Evolutionary conservation across 371 early-diverging fungal species (phyloP).

Genomic region (Mortierella sp.): DNA sequence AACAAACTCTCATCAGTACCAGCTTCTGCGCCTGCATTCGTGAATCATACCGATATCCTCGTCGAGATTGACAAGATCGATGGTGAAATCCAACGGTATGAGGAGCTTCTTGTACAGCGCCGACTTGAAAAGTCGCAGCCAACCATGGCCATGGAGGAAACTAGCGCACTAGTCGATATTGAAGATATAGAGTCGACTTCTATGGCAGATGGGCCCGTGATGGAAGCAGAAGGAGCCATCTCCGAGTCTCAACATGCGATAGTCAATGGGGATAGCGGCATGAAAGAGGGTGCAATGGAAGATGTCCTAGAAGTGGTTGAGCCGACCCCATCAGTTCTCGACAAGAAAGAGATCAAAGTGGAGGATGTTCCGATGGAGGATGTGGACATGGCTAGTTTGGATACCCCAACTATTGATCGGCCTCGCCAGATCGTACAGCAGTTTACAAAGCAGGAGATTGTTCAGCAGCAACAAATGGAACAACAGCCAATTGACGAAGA

Average conservation of each 20-base stretch:
- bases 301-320: too few species aligned
- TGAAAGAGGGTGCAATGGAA: neutral
- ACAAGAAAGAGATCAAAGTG: neutral
- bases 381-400: slow-evolving; percentile 19
- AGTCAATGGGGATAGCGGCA: neutral
- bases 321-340: too few species aligned
- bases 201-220: neutral
- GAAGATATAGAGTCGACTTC: slow-evolving; percentile 12
- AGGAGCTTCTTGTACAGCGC: slow-evolving; percentile 21
- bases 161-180: slow-evolving; percentile 10
- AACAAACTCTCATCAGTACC: neutral
- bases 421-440: slow-evolving; percentile 23
- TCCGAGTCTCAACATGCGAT: too few species aligned
- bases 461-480: slow-evolving; percentile 7
- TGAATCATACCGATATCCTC: slow-evolving; percentile 35
- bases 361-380: slow-evolving; percentile 30
- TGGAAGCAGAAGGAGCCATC: slow-evolving; percentile 13
- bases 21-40: slow-evolving; percentile 11
- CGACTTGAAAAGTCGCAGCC: slow-evolving; percentile 19
- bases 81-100: slow-evolving; percentile 26
- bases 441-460: slow-evolving; percentile 37
- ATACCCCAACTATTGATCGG: slow-evolving; percentile 16
- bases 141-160: neutral
- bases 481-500: slow-evolving; percentile 48
- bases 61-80: slow-evolving; percentile 44